Evolutionary conservation across 192 early-diverging fungal species (phyloP), one percentile per base, ranked within the genome.

Genomic region (Backusella parvicylindrica): DNA sequence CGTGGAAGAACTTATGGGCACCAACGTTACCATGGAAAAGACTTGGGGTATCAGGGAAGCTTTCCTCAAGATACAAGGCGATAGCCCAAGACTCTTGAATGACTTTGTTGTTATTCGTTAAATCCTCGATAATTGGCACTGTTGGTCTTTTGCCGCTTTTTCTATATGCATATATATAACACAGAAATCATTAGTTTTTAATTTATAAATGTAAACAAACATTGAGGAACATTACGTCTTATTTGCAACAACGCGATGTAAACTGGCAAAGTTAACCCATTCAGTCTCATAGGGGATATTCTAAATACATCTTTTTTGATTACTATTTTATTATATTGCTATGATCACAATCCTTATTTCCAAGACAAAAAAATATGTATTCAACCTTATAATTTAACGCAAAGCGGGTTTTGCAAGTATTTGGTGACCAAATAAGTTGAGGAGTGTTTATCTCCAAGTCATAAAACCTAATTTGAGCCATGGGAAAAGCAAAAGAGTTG

Each of bases 1-100:
- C 70, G 30, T 80, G 71, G 41, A 84, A 84, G 68, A 88, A 86
- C 13, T 75, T 63, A 28, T 83, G 82, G 2, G 84, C 31, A 21
- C 77, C 81, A 60, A 81, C 75, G 6, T 71, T 69, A 8, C 73
- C 36, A 12, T 80, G 77, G 63, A 88, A 86, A 9, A 88, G 31
- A 5, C 73, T 80, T 13, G 85, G 87, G 0, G 77, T 77, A 9
- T 86, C 77, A 1, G 90, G 90, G 64, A 85, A 90, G 13, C 76
- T 83, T 32, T 79, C 79, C 13, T 91, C 90, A 5, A 91, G 78
- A 56, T 88, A 91, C 26, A 84, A 72, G 2, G 88, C 86, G 70
- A 91, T 91, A 0, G 79, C 70, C 72, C 82, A 84, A 6, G 88
- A 89, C 33, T 89, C 90, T 36, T 75, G 76, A 6, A 88, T 43